These are phyloP conservation scores for Neoascochyta sp. DNA, from an alignment of 2,329 filamentous ascomycete genomes.

Conservation along the genomic window DNA sequence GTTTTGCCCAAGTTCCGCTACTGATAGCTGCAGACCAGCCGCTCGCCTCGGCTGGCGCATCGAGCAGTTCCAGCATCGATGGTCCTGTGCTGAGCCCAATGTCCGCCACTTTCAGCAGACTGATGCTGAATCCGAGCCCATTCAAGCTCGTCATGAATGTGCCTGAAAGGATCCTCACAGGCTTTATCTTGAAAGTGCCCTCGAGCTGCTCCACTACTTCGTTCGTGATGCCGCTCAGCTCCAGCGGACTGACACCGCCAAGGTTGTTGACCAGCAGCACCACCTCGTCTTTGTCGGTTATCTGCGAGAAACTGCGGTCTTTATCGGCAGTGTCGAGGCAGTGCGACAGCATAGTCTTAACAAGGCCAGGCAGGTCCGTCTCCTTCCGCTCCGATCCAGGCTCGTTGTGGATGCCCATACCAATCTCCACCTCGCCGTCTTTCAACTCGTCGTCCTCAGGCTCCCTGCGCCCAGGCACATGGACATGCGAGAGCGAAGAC, in stretches of 20 bases:
- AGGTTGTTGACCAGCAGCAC: constrained; percentile 73
- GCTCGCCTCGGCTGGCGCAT: constrained; percentile 63
- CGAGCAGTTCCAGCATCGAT: constrained; percentile 64
- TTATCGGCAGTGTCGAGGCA: constrained; percentile 60
- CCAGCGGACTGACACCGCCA: constrained; percentile 67
- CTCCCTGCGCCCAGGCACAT: constrained; percentile 75
- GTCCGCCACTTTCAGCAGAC: constrained; percentile 60
- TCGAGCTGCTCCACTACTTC: constrained; percentile 62
- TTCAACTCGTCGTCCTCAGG: constrained; percentile 56
- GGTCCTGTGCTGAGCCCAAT: constrained; percentile 56
- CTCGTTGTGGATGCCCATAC: constrained; percentile 75
- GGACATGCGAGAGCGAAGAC: constrained; percentile 83
- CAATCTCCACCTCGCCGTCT: constrained; percentile 60
- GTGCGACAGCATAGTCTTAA: constrained; percentile 62
- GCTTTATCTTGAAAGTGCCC: constrained; percentile 56
- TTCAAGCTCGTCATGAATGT: constrained; percentile 72
- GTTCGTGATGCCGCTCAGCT: constrained; percentile 68
- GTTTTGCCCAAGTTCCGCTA: constrained; percentile 56
- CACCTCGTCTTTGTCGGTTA: constrained; percentile 59
- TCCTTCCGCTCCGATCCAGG: constrained; percentile 44
- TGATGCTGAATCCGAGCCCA: constrained; percentile 67
- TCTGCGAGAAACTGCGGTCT: constrained; percentile 66
- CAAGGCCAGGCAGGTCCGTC: constrained; percentile 42
- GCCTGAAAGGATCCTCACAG: constrained; percentile 59
- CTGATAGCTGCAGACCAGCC: constrained; percentile 63